Conservation (phyloP, 805 yeast species). For the Starmera amethionina region DNA sequence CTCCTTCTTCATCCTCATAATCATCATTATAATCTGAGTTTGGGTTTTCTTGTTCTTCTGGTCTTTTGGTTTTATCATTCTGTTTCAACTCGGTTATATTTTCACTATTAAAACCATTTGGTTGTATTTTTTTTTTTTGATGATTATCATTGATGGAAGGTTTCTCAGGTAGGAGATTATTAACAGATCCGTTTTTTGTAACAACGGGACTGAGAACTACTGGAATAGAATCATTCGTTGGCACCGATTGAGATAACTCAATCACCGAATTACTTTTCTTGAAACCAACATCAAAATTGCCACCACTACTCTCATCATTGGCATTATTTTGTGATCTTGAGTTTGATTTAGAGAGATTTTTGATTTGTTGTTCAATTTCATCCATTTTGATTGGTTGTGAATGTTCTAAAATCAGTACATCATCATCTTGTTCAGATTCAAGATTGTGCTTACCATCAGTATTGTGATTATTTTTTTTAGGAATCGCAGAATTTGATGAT, state of each 20-base stretch:
- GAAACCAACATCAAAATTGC: background rate
- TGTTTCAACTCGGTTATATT: too few species aligned
- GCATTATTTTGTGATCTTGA: background rate
- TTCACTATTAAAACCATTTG: too few species aligned
- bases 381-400: background rate
- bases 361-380: background rate
- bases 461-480: too few species aligned
- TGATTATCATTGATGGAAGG: too few species aligned
- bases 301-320: background rate
- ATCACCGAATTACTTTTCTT: background rate
- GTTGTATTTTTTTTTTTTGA: too few species aligned
- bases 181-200: background rate
- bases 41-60: too few species aligned
- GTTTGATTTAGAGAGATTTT: constrained; percentile 1
- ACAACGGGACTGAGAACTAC: background rate
- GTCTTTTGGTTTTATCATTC: too few species aligned
- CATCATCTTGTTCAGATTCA: background rate
- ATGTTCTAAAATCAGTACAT: background rate
- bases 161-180: too few species aligned
- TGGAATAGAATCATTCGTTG: background rate
- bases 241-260: background rate
- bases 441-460: background rate
- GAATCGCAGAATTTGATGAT: too few species aligned
- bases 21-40: background rate
- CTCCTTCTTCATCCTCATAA: background rate